Evolutionary conservation across 2,329 filamentous ascomycete species (phyloP), one percentile per base, ranked within the genome.

Genomic region (Teratosphaeria viscida): DNA sequence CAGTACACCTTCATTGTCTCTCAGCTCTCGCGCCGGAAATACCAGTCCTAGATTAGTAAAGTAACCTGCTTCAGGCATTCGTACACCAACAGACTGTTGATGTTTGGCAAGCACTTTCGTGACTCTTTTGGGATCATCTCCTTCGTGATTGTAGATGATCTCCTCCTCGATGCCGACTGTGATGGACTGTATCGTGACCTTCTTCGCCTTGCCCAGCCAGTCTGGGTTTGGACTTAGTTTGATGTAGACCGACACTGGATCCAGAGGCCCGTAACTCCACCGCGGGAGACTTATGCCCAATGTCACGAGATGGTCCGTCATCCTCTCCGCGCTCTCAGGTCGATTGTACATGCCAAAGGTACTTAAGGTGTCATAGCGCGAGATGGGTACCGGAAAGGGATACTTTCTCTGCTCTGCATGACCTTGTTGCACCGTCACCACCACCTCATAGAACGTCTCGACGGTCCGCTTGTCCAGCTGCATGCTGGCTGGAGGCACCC

Each of bases 291-390:
- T 95, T 66, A 96, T 95, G 54, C 89, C 90, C 58, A 97, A 79
- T 8, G 90, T 95, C 62, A 97, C 90, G 58, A 97, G 78, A 73
- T 95, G 94, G 76, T 97, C 94, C 57, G 88, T 85, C 35, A 91
- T 89, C 61, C 86, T 84, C 68, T 95, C 88, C 59, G 90, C 90
- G 61, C 88, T 88, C 74, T 96, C 92, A 16, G 92, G 92, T 58
- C 91, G 87, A 76, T 97, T 97, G 79, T 97, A 99, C 94, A 97
- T 97, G 75, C 94, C 94, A 77, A 99, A 99, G 1, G 94, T 97
- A 52, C 92, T 96, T 55, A 99, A 80, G 1, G 92, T 99, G 74
- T 99, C 94, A 77, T 97, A 99, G 71, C 94, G 83, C 66, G 90
- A 85, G 67, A 99, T 84, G 1, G 92, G 92, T 47, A 97, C 88